Base-by-base conservation (phyloP, 306 rosid genomes). In the Fragaria vesca region DNA sequence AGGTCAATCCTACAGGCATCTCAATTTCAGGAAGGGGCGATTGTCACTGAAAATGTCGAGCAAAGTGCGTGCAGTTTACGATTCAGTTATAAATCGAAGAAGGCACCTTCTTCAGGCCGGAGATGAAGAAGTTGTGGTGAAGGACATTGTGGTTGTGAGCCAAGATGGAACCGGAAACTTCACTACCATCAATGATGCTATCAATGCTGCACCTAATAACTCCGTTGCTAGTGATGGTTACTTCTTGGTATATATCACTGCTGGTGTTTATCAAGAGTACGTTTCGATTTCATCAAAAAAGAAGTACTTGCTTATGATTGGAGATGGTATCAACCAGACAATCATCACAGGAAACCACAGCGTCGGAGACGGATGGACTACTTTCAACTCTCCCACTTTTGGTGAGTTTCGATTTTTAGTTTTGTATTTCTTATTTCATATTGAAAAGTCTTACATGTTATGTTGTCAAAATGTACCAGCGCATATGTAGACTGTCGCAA, bases 321-420 rank as follows among this genome's bases (percentile, higher is more conserved):
- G 89, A 77, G 89, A 86, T 12, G 89, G 89, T 46, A 83, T 86
- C 48, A 78, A 75, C 13, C 83, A 83, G 73, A 86, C 89, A 15
- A 74, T 80, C 21, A 74, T 86, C 62, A 86, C 89, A 0, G 89
- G 87, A 12, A 75, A 66, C 8, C 80, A 71, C 20, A 86, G 85
- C 24, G 87, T 80, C 1, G 87, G 47, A 1, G 87, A 86, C 52
- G 76, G 82, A 0, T 83, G 50, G 61, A 86, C 89, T 1, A 78
- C 89, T 51, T 83, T 80, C 83, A 75, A 71, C 13, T 80, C 87
- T 66, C 72, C 85, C 21, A 83, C 85, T 28, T 70, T 86, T 11
- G 60, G 86, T 83, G 3, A 71, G 36, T 28, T 24, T 60, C 9
- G 2, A 6, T 42, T 7, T 60, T 26, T 12, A 1, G 8, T 60